Base-by-base conservation (phyloP, 2,329 filamentous ascomycete genomes). In the Pseudogymnoascus sp. region DNA sequence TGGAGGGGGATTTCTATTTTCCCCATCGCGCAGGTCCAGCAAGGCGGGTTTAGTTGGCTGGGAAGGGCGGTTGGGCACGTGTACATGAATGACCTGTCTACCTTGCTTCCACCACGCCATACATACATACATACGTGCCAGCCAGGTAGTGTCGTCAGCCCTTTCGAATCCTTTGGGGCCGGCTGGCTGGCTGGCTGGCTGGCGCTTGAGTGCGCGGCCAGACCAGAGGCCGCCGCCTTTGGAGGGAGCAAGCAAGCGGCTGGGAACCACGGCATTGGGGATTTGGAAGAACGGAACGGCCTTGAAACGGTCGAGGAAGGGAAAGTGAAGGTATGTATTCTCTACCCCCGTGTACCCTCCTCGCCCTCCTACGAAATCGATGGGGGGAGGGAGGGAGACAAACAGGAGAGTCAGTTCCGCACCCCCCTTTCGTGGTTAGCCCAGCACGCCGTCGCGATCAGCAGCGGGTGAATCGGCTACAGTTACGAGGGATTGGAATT, bases 31-130 rank as follows among this genome's bases (percentile, higher is more conserved):
- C 10, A 10, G 19, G 19, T 4, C 19, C 11, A 3, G 6, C 19
- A 45, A 26, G 23, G 19, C 19, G 41, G 45, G 4, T 16, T 31
- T 8, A 6, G 45, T 52, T 11, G 45, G 29, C 49, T 55, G n/a
- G 10, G 49, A 55, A n/a, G 16, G 49, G 49, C 29, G 49, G 49
- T 55, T 55, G 49, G 49, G 49, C 49, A 55, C 29, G 49, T 55
- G 49, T 55, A 55, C 49, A 55, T 55, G 29, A 55, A 55, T 6
- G 2, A 3, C 23, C 23, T 26, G 23, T 29, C 33, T 55, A 33
- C 49, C 26, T 49, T 26, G 14, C 21, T 26, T 45, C 11, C 11
- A 29, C 26, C 26, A 29, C 26, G 26, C 26, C 26, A 12, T n/a
- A n/a, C n/a, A 19, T 7, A 5, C 7, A 2, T 41, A 41, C 38